phyloP scores from a whole-genome alignment of 768 basidiomycete species.

The Chalciporus chontae region DNA sequence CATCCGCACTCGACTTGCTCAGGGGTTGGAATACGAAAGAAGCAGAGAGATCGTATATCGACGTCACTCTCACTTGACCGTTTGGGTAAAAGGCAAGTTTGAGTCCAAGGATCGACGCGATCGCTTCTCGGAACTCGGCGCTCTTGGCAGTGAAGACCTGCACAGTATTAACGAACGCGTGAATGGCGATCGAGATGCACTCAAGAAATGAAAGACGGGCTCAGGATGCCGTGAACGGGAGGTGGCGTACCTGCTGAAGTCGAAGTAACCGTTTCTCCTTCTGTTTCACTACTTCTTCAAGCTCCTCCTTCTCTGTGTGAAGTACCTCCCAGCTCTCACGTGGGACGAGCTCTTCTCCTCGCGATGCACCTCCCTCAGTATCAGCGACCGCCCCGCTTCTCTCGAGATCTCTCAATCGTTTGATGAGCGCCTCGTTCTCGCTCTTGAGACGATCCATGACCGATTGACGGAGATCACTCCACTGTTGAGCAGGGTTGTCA shows the following conservation, averaged over 20 bases:
- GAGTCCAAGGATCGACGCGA: conserved; percentile 85
- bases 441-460: conserved; percentile 70
- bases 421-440: conserved; percentile 84
- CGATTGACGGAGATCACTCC: conserved; percentile 71
- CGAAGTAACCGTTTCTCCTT: conserved; percentile 79
- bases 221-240: too few species aligned
- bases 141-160: conserved; percentile 84
- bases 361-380: conserved; percentile 12
- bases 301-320: conserved; percentile 61
- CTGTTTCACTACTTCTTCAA: conserved; percentile 62
- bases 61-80: conserved; percentile 85
- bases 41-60: conserved; percentile 83
- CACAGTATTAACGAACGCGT: too few species aligned
- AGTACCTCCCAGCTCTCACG: conserved; percentile 77
- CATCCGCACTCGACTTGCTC: conserved; percentile 34
- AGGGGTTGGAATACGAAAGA: conserved; percentile 83
- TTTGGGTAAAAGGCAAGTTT: conserved; percentile 91
- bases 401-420: conserved; percentile 61
- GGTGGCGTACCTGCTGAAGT: conserved; percentile 63
- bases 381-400: conserved; percentile 29
- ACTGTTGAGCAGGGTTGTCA: conserved; percentile 81
- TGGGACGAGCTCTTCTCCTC: conserved; percentile 50
- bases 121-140: conserved; percentile 87
- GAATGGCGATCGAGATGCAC: not conserved
- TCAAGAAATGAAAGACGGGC: not conserved